Conservation (phyloP, 169 alveolate species). For the Eimeria mitis region DNA sequence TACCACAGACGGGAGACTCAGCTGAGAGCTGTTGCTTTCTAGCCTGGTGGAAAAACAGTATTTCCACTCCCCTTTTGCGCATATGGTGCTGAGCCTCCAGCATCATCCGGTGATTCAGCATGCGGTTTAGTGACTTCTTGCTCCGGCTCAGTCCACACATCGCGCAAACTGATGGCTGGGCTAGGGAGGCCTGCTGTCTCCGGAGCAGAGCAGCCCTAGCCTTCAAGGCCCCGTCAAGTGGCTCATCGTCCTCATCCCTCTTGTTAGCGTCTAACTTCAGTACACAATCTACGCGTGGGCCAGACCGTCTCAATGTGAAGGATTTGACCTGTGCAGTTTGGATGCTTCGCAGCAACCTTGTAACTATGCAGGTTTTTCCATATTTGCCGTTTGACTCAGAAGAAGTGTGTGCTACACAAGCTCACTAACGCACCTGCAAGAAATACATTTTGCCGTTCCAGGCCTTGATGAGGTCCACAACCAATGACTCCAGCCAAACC, state of each 20-base stretch:
- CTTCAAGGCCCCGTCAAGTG: conserved; percentile 46
- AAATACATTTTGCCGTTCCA: conserved; percentile 65
- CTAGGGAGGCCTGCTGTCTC: conserved; percentile 45
- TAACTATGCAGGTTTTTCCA: background rate
- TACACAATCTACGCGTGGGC: conserved; percentile 58
- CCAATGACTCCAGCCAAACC: conserved; percentile 75
- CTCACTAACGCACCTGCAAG: conserved; percentile 71
- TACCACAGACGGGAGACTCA: conserved; percentile 68
- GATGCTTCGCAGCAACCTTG: background rate
- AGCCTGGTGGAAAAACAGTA: conserved; percentile 55
- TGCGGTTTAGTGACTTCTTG: conserved; percentile 62
- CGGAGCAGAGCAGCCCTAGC: conserved; percentile 34
- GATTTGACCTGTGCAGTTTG: conserved; percentile 67
- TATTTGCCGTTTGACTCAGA: background rate
- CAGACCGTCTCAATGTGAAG: conserved; percentile 69
- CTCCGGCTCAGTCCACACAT: conserved; percentile 77
- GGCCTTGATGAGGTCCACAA: conserved; percentile 75
- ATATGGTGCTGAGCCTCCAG: conserved; percentile 83
- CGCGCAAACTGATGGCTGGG: conserved; percentile 75
- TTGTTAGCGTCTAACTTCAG: conserved; percentile 1
- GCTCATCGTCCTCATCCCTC: conserved; percentile 22
- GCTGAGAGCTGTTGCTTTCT: conserved; percentile 71
- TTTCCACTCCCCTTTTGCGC: conserved; percentile 80
- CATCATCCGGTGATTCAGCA: conserved; percentile 81
- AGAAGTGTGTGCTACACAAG: background rate